phyloP scores from a whole-genome alignment of 148 eudicot species.

The Suaeda aralocaspica region DNA sequence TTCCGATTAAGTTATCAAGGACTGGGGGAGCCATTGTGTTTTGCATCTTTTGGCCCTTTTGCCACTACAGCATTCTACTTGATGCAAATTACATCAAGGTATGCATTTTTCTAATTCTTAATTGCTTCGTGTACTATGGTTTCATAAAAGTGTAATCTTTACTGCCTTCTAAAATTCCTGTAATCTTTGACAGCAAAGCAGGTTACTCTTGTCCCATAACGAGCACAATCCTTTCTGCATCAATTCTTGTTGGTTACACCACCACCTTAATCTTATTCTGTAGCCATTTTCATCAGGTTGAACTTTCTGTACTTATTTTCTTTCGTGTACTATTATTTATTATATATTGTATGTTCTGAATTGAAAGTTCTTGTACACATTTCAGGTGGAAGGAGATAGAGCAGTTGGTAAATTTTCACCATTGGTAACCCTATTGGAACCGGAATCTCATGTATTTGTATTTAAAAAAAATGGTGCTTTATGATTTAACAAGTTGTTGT shows the following conservation, averaged over 20 bases:
- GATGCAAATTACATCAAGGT: constrained; percentile 62
- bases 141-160: background rate
- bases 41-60: constrained; percentile 91
- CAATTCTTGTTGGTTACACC: constrained; percentile 80
- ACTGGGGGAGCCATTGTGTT: constrained; percentile 87
- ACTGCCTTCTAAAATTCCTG: constrained; percentile 8
- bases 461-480: background rate
- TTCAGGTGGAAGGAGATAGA: constrained; percentile 70
- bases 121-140: background rate
- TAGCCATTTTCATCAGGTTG: constrained; percentile 98
- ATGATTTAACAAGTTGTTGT: background rate
- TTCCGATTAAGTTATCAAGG: constrained; percentile 89
- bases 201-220: constrained; percentile 36
- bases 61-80: constrained; percentile 84
- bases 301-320: constrained; percentile 10
- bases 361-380: constrained; percentile 4
- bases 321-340: background rate
- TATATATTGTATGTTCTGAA: background rate
- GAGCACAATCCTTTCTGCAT: constrained; percentile 54
- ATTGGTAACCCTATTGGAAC: constrained; percentile 45
- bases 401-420: constrained; percentile 87
- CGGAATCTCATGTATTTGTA: background rate
- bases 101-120: background rate
- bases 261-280: constrained; percentile 86
- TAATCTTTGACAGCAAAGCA: constrained; percentile 32